Conservation (phyloP, 208 protist species). For the Leishmania lainsoni region DNA sequence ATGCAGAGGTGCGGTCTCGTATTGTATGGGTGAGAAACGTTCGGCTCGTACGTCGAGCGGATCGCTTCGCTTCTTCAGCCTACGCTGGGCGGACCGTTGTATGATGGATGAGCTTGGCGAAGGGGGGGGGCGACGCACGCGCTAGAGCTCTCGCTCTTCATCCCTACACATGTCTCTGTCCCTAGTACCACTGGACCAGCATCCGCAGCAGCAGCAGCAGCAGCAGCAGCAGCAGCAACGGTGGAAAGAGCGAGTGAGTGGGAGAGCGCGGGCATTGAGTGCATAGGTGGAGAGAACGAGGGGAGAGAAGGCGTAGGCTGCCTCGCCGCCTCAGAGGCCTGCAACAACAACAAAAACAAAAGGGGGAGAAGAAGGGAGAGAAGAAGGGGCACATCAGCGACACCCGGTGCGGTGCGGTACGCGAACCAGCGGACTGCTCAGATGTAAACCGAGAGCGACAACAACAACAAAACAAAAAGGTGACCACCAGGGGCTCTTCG, state of each 20-base stretch:
- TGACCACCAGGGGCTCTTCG: neutral
- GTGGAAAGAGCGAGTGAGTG: slow-evolving; percentile 5
- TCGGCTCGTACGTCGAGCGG: neutral
- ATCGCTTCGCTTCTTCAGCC: neutral
- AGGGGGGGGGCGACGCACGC: neutral
- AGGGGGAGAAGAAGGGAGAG: neutral
- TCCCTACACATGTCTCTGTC: neutral
- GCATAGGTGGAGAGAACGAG: neutral
- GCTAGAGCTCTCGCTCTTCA: neutral
- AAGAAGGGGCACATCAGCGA: neutral
- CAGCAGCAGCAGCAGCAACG: neutral
- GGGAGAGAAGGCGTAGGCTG: neutral
- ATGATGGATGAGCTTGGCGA: neutral
- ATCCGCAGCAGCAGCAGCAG: neutral
- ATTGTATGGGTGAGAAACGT: neutral
- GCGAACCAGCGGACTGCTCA: neutral
- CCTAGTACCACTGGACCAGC: neutral
- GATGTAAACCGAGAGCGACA: neutral
- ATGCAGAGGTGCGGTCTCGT: neutral
- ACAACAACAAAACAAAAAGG: neutral
- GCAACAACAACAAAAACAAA: neutral
- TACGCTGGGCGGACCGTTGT: neutral
- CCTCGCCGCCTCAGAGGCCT: neutral
- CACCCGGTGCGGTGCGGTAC: neutral
- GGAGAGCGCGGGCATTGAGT: neutral